These are phyloP conservation scores for Lipomyces spencermartinsiae DNA, from an alignment of 805 yeast species.

Conservation along the genomic window DNA sequence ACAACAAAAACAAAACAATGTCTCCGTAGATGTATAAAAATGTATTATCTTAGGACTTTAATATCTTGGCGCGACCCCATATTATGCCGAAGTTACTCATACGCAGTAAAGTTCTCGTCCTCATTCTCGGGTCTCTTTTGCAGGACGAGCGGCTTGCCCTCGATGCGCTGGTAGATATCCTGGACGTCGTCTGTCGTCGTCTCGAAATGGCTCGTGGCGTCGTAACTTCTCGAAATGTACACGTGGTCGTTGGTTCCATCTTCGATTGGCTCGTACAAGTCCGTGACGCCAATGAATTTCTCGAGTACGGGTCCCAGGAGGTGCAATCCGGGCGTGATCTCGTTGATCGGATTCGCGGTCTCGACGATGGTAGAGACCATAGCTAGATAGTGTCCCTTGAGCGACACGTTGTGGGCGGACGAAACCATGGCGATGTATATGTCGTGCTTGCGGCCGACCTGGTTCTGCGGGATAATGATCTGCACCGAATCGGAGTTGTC, in stretches of 20 bases:
- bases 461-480: conserved; percentile 95
- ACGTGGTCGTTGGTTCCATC: conserved; percentile 84
- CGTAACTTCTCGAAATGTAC: conserved; percentile 86
- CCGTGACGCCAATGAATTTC: conserved; percentile 92
- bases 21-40: neutral
- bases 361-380: conserved; percentile 94
- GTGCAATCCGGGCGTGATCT: conserved; percentile 92
- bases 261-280: conserved; percentile 81
- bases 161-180: conserved; percentile 88
- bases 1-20: neutral
- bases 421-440: conserved; percentile 92
- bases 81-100: conserved; percentile 15
- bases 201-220: conserved; percentile 94
- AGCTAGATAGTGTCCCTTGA: conserved; percentile 88
- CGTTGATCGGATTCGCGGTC: conserved; percentile 89
- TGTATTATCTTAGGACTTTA: neutral
- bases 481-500: conserved; percentile 86
- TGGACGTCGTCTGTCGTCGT: conserved; percentile 95
- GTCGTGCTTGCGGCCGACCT: conserved; percentile 89
- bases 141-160: conserved; percentile 88
- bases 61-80: neutral
- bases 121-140: conserved; percentile 74
- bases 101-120: conserved; percentile 52
- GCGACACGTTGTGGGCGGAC: conserved; percentile 85
- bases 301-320: conserved; percentile 79